A percentile compares a stretch with the other conserved stretches of the same genome.
phyloP scores from a whole-genome alignment of 2,329 filamentous ascomycete species.

The Xylariaceae sp. region DNA sequence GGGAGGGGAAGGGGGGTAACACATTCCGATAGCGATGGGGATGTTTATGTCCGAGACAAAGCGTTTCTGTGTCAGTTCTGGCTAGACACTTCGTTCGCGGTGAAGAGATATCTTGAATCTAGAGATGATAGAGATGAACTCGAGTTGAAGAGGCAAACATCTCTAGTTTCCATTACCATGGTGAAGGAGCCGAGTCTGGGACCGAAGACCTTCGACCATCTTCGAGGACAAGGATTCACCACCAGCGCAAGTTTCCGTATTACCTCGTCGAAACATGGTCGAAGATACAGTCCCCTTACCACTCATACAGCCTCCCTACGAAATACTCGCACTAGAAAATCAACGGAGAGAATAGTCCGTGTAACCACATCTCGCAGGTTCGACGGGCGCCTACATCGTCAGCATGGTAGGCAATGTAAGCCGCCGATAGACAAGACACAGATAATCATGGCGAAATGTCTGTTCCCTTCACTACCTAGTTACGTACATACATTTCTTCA shows the following conservation, averaged over 20 bases:
- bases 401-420: not conserved
- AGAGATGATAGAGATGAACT: no score
- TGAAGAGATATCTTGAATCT: no score
- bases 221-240: not conserved
- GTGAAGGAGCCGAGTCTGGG: not conserved
- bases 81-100: not conserved
- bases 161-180: not conserved
- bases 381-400: conserved; percentile 6
- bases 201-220: conserved; percentile 4
- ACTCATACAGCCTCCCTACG: not conserved
- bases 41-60: conserved; percentile 14
- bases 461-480: not conserved
- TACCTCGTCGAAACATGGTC: not conserved
- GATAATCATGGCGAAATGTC: conserved; percentile 8
- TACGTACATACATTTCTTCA: not conserved
- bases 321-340: not conserved
- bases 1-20: not conserved
- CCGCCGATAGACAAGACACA: conserved; percentile 1
- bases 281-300: not conserved
- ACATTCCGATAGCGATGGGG: conserved; percentile 11
- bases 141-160: not conserved
- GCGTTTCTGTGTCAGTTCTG: no score
- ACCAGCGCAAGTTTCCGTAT: conserved; percentile 1
- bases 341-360: conserved; percentile 16
- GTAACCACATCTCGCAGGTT: conserved; percentile 16